Evolutionary conservation across 192 early-diverging fungal species (phyloP), one percentile per base, ranked within the genome.

Genomic region (Mortierella antarctica): DNA sequence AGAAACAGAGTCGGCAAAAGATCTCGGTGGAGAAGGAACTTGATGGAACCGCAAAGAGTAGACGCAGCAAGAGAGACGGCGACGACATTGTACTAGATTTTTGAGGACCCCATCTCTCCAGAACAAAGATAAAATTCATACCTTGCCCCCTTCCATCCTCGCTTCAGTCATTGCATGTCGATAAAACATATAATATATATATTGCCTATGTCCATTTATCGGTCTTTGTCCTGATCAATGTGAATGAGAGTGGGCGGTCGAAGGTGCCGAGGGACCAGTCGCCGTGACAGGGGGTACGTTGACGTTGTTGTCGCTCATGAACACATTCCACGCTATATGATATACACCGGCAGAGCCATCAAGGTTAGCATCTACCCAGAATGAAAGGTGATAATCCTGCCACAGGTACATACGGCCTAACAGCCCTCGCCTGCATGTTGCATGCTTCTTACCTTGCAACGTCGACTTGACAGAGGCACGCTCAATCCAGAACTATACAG

Each of bases 401-500:
- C 49, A 49, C 18, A 7, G n/a, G 0, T 63, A 56, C 63, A 13
- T 79, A 72, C 70, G 42, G 54, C 3, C 31, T 31, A 3, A 31
- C 31, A n/a, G n/a, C n/a, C n/a, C n/a, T n/a, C n/a, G n/a, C n/a
- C n/a, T 31, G 31, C 31, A 31, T n/a, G 3, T 31, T 31, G 31
- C 31, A 31, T 31, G 31, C 31, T 31, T 31, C 31, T 31, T 31
- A 31, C 31, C 31, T 31, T 68, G 46, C 49, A 72, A 68, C 2
- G 77, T 79, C 17, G 75, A 44, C 69, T 79, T 79, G 44, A 79
- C 58, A 31, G 62, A 71, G 14, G 56, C 77, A 21, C 77, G 77
- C 53, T 72, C 65, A 18, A 80, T 58, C 77, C 77, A 80, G 65
- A 72, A 80, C 77, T 80, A 72, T 21, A 46, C 3, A 40, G 21